phyloP scores from a whole-genome alignment of 441 rosid species.

The Dalechampia spathulata region DNA sequence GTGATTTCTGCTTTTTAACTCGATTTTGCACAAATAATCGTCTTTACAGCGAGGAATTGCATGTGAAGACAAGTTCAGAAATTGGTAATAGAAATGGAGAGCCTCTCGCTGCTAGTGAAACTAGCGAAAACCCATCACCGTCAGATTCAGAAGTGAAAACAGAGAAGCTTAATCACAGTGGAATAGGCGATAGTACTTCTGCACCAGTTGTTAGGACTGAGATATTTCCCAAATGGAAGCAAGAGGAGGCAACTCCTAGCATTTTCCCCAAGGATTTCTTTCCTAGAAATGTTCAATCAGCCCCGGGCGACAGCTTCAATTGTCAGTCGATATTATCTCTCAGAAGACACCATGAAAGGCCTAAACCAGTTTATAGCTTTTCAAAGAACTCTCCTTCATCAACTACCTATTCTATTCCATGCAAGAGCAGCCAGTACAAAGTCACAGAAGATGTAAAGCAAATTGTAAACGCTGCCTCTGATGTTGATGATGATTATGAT shows the following conservation, averaged over 20 bases:
- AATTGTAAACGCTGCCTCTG: not conserved
- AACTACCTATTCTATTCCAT: not conserved
- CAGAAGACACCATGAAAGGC: not conserved
- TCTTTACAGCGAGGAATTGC: not conserved
- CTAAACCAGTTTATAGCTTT: not conserved
- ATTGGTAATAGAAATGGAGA: not conserved
- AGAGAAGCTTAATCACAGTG: too few species aligned
- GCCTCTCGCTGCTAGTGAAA: not conserved
- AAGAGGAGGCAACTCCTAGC: not conserved
- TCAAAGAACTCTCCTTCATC: not conserved
- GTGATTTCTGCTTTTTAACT: not conserved
- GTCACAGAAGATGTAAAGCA: not conserved
- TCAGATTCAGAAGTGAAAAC: too few species aligned
- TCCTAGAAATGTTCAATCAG: not conserved
- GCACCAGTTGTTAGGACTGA: too few species aligned
- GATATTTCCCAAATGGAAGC: not conserved
- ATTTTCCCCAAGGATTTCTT: not conserved
- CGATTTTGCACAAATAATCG: not conserved
- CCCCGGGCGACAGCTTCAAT: not conserved
- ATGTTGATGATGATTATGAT: not conserved
- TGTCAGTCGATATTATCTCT: not conserved
- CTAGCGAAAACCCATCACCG: too few species aligned
- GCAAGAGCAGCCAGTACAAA: not conserved
- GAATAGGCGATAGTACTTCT: not conserved
- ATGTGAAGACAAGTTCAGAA: not conserved